A percentile compares a stretch with the other conserved stretches of the same genome.
phyloP scores from a whole-genome alignment of 2,329 filamentous ascomycete genomes.

The Fusarium verrucosum region DNA sequence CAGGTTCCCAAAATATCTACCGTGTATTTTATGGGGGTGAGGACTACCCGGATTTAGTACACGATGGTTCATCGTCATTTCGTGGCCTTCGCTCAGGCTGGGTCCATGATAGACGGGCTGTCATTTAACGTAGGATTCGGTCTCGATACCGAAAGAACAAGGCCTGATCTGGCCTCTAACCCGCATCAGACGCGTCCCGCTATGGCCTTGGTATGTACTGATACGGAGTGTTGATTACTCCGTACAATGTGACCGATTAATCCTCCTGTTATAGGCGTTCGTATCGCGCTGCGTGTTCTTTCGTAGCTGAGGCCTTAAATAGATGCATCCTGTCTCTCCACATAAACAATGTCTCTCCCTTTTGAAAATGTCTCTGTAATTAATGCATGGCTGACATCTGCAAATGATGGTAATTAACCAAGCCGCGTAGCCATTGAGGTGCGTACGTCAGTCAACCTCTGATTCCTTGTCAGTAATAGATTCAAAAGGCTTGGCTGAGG shows the following conservation, averaged over 20 bases:
- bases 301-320: neutral
- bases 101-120: conserved; percentile 15
- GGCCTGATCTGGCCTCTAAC: conserved; percentile 10
- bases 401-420: conserved; percentile 11
- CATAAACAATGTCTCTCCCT: neutral
- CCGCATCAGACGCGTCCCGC: conserved; percentile 2
- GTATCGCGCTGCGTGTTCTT: neutral
- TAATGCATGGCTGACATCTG: conserved; percentile 10
- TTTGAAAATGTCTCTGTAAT: conserved; percentile 4
- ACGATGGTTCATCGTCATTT: conserved; percentile 33
- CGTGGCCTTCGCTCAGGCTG: conserved; percentile 13
- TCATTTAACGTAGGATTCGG: conserved; percentile 30
- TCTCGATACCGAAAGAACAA: conserved; percentile 19
- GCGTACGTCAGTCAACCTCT: neutral
- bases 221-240: conserved; percentile 2
- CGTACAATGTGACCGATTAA: neutral
- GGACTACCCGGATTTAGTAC: conserved; percentile 26
- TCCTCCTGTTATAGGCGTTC: neutral
- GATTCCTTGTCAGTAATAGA: conserved; percentile 7
- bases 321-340: conserved; percentile 1
- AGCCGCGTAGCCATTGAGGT: neutral
- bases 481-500: conserved; percentile 1
- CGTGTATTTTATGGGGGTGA: conserved; percentile 7
- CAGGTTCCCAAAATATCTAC: conserved; percentile 13
- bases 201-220: neutral